Evolutionary conservation across 805 yeast genomes (phyloP), one percentile per base, ranked within the genome.

Genomic region (Candida sithepensis): DNA sequence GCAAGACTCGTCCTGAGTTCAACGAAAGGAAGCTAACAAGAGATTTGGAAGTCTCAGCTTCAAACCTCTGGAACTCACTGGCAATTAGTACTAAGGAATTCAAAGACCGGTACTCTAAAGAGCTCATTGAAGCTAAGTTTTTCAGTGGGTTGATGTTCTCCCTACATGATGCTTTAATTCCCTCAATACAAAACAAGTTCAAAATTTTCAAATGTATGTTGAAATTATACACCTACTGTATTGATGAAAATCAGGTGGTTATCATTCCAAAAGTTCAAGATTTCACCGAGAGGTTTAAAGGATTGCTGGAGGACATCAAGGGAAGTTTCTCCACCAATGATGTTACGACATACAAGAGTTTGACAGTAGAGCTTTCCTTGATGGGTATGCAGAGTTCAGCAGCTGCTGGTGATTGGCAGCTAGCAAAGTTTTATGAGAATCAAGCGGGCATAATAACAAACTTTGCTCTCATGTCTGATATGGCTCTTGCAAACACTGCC

Each of bases 61-160:
- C 71, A 13, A 60, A 54, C 14, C 45, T 71, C 10, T 73, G 77
- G 77, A 73, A 73, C 48, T 43, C 63, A 1, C 48, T 66, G 1
- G 50, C 68, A 0, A 44, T 70, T 13, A 47, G 64, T 3, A 48
- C 58, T 45, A 68, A 61, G 40, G 41, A 39, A 5, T 13, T 6
- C 58, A 42, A n/a, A 24, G 50, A n/a, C 12, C 9, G 0, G 45
- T 50, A 7, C 41, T 42, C 0, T 40, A 53, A 20, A 43, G 48
- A 19, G 0, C 34, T 63, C 2, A 42, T 57, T 2, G 51, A 47
- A 28, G 51, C 61, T 12, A 67, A 62, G 42, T 51, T 64, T 26
- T 69, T 69, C 53, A 55, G 67, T 1, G 50, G 67, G 13, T 42
- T 70, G 18, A 41, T 71, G 20, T 49, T 69, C 3, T 60, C 68